These are phyloP conservation scores for Alternaria brassicicola DNA, from an alignment of 2,329 filamentous ascomycete genomes.

Conservation along the genomic window DNA sequence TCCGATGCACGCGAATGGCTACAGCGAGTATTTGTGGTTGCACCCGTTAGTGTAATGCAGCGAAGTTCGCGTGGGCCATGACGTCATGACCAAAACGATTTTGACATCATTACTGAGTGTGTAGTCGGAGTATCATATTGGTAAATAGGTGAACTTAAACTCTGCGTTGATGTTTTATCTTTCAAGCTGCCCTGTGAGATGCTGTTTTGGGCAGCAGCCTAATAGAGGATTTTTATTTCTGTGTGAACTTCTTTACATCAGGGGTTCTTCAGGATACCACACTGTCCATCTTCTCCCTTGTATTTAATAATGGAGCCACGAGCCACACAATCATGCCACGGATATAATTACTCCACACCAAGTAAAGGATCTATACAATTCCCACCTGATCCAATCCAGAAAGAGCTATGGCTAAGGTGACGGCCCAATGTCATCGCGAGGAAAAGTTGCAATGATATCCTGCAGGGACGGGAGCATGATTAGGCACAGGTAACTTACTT, in stretches of 20 bases:
- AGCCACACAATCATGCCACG: neutral
- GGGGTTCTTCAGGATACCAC: neutral
- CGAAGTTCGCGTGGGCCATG: neutral
- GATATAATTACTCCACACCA: neutral
- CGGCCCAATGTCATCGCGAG: neutral
- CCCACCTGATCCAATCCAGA: neutral
- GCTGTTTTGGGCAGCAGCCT: no score
- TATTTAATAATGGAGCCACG: no score
- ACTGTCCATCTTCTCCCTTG: no score
- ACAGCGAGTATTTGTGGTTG: neutral
- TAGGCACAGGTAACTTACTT: neutral
- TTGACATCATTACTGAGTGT: no score
- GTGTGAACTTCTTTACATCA: neutral
- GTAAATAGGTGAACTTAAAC: no score
- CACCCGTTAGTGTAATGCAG: no score
- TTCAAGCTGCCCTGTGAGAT: no score
- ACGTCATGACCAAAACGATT: neutral
- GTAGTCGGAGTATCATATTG: no score
- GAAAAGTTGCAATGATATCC: neutral
- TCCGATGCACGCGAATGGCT: neutral
- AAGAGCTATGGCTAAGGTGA: neutral
- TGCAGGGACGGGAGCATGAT: neutral
- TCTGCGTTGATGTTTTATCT: no score
- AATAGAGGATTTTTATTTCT: no score
- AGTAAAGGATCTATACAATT: neutral